phyloP scores from a whole-genome alignment of 768 basidiomycete genomes.

The Rhodotorula kratochvilovae region DNA sequence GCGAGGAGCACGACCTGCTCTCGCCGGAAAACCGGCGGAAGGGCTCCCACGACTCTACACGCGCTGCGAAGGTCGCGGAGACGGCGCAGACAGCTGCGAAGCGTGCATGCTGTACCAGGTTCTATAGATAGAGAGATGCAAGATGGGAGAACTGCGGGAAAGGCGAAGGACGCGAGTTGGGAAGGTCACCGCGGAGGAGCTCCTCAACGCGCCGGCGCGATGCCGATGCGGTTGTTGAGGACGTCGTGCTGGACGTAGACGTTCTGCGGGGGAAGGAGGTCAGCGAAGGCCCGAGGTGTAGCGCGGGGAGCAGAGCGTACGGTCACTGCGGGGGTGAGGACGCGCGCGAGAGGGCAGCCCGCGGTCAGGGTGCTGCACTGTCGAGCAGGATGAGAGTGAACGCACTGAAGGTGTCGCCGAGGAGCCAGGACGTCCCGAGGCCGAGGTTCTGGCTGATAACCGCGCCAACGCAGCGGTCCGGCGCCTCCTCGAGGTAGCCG shows the following conservation, averaged over 20 bases:
- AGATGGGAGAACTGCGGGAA: too few species aligned
- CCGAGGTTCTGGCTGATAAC: slow-evolving; percentile 68
- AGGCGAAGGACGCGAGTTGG: neutral
- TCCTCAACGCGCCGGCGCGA: slow-evolving; percentile 4
- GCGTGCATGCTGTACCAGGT: neutral
- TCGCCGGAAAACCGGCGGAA: too few species aligned
- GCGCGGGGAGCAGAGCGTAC: neutral
- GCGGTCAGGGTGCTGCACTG: neutral
- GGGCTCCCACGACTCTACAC: too few species aligned
- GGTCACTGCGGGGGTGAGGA: neutral
- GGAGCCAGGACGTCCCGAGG: slow-evolving; percentile 67
- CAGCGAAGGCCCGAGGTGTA: neutral
- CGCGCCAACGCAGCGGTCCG: slow-evolving; percentile 45
- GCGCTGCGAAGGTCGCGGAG: too few species aligned
- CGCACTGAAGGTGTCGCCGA: slow-evolving; percentile 84
- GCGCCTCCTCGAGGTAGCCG: slow-evolving; percentile 16
- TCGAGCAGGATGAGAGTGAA: neutral
- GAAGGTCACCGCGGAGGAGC: neutral
- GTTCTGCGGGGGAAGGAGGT: neutral
- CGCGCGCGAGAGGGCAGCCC: neutral
- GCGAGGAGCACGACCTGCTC: too few species aligned
- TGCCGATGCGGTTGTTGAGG: slow-evolving; percentile 3
- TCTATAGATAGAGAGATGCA: neutral
- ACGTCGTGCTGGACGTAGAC: slow-evolving; percentile 27
- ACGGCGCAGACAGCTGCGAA: too few species aligned